Percentiles rank a stretch among this genome's conserved stretches.
These are phyloP conservation scores for Pythium insidiosum DNA, from an alignment of 352 stramenopile genomes.

Conservation along the genomic window DNA sequence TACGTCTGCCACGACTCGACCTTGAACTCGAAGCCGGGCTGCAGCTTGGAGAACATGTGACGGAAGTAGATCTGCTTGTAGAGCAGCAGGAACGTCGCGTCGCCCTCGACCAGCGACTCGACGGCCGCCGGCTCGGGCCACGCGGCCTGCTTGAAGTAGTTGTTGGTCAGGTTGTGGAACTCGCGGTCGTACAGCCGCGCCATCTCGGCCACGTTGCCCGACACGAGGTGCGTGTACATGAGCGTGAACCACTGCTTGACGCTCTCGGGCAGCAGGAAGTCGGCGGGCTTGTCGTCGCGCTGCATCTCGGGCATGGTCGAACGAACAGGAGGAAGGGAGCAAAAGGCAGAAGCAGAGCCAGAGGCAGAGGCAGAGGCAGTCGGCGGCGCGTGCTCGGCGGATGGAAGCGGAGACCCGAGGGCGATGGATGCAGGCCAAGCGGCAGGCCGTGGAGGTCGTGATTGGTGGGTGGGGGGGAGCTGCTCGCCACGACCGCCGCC, in stretches of 20 bases:
- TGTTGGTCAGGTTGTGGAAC: conserved; percentile 83
- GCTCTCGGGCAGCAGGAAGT: conserved; percentile 83
- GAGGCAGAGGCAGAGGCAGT: too few species aligned
- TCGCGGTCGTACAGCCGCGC: conserved; percentile 83
- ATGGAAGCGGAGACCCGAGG: neutral
- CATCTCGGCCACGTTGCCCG: conserved; percentile 78
- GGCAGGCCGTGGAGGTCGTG: neutral
- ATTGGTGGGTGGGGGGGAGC: conserved; percentile 3
- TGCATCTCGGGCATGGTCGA: conserved; percentile 34
- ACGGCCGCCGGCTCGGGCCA: conserved; percentile 90
- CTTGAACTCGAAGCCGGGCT: conserved; percentile 86
- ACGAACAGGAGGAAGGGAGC: neutral
- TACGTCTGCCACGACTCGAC: conserved; percentile 93
- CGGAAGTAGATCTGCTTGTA: conserved; percentile 97
- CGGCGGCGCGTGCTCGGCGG: too few species aligned
- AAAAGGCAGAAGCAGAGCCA: too few species aligned
- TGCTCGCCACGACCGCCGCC: conserved; percentile 26
- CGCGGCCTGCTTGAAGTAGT: conserved; percentile 93
- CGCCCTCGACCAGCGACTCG: conserved; percentile 75
- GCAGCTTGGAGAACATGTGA: conserved; percentile 91
- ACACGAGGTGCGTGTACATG: conserved; percentile 82
- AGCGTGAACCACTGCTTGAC: conserved; percentile 87
- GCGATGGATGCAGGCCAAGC: neutral
- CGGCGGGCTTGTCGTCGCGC: conserved; percentile 78
- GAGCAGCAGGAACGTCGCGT: conserved; percentile 91